Percentiles rank a stretch among this genome's conserved stretches.
phyloP scores from a whole-genome alignment of 163 green algal genomes.

The Chlorella variabilis region DNA sequence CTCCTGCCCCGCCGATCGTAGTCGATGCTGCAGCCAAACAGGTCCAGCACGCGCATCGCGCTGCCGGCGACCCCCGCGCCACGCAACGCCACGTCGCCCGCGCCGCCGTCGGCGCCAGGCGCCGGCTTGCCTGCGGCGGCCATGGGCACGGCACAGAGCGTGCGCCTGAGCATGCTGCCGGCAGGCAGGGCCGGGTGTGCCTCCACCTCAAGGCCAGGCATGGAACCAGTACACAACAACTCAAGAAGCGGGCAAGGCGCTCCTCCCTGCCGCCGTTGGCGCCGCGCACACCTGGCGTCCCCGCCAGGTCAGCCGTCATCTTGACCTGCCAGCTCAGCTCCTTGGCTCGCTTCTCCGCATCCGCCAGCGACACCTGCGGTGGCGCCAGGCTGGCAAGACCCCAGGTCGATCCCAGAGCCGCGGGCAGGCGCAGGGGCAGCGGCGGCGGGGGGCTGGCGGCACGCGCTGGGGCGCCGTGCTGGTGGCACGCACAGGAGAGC shows the following conservation, averaged over 20 bases:
- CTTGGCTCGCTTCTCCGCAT: conserved; percentile 39
- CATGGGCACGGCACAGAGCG: background rate
- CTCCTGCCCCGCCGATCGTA: conserved; percentile 25
- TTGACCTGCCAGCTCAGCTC: conserved; percentile 58
- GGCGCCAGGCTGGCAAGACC: too few species aligned
- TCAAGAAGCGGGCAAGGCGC: too few species aligned
- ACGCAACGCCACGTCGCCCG: background rate
- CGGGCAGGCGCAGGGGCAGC: too few species aligned
- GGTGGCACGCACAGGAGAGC: too few species aligned
- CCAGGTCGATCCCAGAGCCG: too few species aligned
- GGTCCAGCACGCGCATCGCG: conserved; percentile 37
- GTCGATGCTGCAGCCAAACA: conserved; percentile 43
- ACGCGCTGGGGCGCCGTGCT: too few species aligned
- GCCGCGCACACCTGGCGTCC: conserved; percentile 16
- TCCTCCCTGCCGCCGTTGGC: too few species aligned
- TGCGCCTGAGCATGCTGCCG: too few species aligned
- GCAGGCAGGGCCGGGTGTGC: too few species aligned
- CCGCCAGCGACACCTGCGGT: conserved; percentile 29
- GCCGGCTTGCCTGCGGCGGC: background rate
- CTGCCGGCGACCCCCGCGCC: conserved; percentile 7
- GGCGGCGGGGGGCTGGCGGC: too few species aligned
- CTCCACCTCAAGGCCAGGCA: too few species aligned
- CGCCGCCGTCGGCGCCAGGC: background rate
- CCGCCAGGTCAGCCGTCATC: conserved; percentile 37
- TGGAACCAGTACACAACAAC: background rate